Percentiles rank a stretch among this genome's conserved stretches.
These are phyloP conservation scores for Pythium volutum DNA, from an alignment of 352 stramenopile species.

Conservation along the genomic window DNA sequence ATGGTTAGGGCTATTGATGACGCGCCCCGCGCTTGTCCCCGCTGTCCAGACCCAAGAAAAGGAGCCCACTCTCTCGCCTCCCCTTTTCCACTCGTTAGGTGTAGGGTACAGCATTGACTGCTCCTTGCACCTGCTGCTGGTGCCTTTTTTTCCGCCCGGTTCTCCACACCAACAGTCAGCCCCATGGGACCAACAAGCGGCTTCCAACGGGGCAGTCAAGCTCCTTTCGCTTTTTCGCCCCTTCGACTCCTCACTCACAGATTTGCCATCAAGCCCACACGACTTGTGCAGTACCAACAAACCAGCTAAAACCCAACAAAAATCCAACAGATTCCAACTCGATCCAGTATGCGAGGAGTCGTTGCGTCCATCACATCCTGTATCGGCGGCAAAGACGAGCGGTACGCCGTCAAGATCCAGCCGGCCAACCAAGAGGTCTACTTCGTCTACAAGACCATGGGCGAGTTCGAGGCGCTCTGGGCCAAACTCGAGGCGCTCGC, in stretches of 20 bases:
- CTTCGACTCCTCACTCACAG: constrained; percentile 26
- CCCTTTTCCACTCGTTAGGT: constrained; percentile 10
- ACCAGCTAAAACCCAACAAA: constrained; percentile 1
- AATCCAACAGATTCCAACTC: constrained; percentile 1
- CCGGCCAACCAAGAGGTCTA: constrained; percentile 41
- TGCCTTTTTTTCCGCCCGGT: constrained; percentile 7
- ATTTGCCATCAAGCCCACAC: constrained; percentile 28
- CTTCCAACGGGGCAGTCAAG: neutral
- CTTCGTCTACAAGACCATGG: constrained; percentile 82
- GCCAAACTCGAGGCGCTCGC: constrained; percentile 51
- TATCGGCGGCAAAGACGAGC: constrained; percentile 77
- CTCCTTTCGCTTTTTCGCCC: neutral
- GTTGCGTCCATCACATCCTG: constrained; percentile 69
- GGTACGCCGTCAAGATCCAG: constrained; percentile 67
- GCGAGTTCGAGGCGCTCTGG: constrained; percentile 74
- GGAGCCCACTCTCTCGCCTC: constrained; percentile 21
- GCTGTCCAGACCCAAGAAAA: constrained; percentile 8
- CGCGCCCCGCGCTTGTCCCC: neutral
- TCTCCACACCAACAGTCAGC: constrained; percentile 23
- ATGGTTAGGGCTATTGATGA: constrained; percentile 14
- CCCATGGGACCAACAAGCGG: neutral
- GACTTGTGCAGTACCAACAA: neutral
- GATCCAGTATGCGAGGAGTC: constrained; percentile 58
- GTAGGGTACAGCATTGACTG: constrained; percentile 18
- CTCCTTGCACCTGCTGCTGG: constrained; percentile 17